Percentiles rank a stretch among this genome's conserved stretches.
Evolutionary conservation across 2,329 filamentous ascomycete species (phyloP).

Genomic region (Diaporthe sp.): DNA sequence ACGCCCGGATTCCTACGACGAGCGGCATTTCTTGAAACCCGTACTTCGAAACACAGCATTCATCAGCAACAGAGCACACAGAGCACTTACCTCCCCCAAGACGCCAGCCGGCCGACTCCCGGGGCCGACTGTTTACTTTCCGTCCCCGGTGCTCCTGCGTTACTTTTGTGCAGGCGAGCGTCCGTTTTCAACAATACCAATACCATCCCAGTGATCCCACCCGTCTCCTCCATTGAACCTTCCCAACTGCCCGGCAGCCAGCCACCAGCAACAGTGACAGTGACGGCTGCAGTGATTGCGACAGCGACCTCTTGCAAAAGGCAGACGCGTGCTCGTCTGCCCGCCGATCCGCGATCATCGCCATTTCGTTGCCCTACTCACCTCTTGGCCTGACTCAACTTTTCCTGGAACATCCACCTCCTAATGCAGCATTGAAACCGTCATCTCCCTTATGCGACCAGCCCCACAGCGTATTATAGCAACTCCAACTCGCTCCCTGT

Average conservation of each 20-base stretch:
- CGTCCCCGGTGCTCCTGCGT: neutral
- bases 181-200: neutral
- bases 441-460: slow-evolving; percentile 35
- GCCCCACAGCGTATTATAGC: slow-evolving; percentile 29
- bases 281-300: neutral
- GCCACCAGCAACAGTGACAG: neutral
- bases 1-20: neutral
- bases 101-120: slow-evolving; percentile 19
- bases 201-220: neutral
- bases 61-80: neutral
- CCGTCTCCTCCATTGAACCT: slow-evolving; percentile 9
- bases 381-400: slow-evolving; percentile 33
- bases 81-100: neutral
- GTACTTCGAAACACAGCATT: slow-evolving; percentile 21
- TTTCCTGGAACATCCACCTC: slow-evolving; percentile 22
- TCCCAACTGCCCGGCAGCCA: neutral
- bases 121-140: slow-evolving; percentile 22
- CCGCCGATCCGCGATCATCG: slow-evolving; percentile 35
- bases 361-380: slow-evolving; percentile 34
- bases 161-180: slow-evolving; percentile 4
- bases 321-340: neutral
- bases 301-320: neutral
- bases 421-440: slow-evolving; percentile 33
- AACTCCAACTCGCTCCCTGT: slow-evolving; percentile 25
- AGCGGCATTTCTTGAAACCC: slow-evolving; percentile 33